phyloP scores from a whole-genome alignment of 176 grass and related monocot species.

The Luzula sylvatica region DNA sequence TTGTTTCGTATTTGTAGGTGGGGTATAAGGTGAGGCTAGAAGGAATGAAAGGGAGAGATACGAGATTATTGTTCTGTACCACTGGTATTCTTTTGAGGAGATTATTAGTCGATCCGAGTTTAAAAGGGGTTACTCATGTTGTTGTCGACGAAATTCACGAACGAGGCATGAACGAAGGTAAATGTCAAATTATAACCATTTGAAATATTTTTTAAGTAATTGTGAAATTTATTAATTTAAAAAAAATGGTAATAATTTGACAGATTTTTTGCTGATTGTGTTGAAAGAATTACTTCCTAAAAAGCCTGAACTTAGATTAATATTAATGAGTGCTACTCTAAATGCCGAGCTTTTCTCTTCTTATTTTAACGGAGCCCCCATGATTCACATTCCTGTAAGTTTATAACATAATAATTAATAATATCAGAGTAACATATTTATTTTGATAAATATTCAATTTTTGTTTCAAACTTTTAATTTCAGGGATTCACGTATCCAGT shows the following conservation, averaged over 20 bases:
- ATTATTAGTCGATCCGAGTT: conserved; percentile 76
- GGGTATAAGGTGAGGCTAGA: conserved; percentile 96
- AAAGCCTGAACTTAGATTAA: conserved; percentile 75
- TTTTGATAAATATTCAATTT: neutral
- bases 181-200: too few species aligned
- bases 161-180: conserved; percentile 99
- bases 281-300: conserved; percentile 87
- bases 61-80: conserved; percentile 88
- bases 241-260: conserved; percentile 21
- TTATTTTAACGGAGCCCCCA: conserved; percentile 88
- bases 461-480: neutral
- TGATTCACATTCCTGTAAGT: conserved; percentile 96
- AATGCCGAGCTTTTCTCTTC: conserved; percentile 97
- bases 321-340: conserved; percentile 97
- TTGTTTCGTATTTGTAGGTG: conserved; percentile 25
- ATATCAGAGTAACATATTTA: neutral
- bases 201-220: too few species aligned
- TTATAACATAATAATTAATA: neutral
- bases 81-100: conserved; percentile 88
- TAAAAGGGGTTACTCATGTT: conserved; percentile 97
- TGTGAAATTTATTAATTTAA: neutral
- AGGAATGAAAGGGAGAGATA: conserved; percentile 95
- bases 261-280: conserved; percentile 98
- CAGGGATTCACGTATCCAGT: conserved; percentile 98
- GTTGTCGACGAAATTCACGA: conserved; percentile 99